Evolutionary conservation across 192 early-diverging fungal species (phyloP).

Genomic region (Rhizophagus clarus): DNA sequence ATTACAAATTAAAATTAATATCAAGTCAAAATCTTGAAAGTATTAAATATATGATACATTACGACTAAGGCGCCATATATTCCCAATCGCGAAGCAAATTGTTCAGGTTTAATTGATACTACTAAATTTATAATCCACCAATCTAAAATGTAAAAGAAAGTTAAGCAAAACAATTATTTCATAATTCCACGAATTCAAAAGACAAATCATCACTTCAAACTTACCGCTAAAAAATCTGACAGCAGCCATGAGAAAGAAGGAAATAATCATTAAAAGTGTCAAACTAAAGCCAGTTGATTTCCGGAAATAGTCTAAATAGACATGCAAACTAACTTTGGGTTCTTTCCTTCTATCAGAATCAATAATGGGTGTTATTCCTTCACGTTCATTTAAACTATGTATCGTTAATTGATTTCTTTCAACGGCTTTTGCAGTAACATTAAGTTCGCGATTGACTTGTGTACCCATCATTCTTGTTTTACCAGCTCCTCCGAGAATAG

Average conservation of each 20-base stretch:
- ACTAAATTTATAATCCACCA: slow-evolving; percentile 49
- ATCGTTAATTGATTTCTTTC: slow-evolving; percentile 76
- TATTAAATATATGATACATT: background rate
- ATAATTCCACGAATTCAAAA: background rate
- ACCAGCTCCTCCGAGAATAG: slow-evolving; percentile 55
- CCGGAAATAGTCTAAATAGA: slow-evolving; percentile 42
- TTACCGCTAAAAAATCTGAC: slow-evolving; percentile 53
- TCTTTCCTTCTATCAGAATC: slow-evolving; percentile 38
- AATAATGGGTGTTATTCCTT: slow-evolving; percentile 31
- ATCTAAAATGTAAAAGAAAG: slow-evolving; percentile 34
- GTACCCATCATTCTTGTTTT: slow-evolving; percentile 36
- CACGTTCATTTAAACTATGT: slow-evolving; percentile 59
- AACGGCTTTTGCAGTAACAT: slow-evolving; percentile 64
- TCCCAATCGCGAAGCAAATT: slow-evolving; percentile 48
- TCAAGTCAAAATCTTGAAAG: background rate
- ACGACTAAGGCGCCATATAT: slow-evolving; percentile 59
- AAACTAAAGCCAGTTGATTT: slow-evolving; percentile 51
- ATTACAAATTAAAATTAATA: background rate
- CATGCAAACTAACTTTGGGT: slow-evolving; percentile 35
- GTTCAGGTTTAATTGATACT: slow-evolving; percentile 14
- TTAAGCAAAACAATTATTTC: background rate
- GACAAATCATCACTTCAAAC: background rate
- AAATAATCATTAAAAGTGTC: slow-evolving; percentile 47
- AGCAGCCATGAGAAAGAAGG: slow-evolving; percentile 64
- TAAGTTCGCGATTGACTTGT: slow-evolving; percentile 46